Evolutionary conservation across 495 filamentous ascomycete species (phyloP), one percentile per base, ranked within the genome.

Genomic region (Hypoxylon cercidicola): DNA sequence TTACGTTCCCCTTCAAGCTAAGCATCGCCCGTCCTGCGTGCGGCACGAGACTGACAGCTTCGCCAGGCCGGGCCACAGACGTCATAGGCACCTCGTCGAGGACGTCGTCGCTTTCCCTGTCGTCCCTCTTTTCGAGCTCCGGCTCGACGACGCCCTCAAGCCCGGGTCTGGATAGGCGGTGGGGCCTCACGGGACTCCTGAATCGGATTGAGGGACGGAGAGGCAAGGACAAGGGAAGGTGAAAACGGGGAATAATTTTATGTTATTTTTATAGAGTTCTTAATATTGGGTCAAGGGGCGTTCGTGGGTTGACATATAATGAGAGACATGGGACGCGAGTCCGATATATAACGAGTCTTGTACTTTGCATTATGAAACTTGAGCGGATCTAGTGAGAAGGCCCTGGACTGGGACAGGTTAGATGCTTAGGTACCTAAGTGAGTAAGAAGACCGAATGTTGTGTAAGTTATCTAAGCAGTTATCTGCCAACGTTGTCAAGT

Each of bases 71-170:
- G 23, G 60, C 65, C 0, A 71, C 61, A 12, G 69, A 71, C 1
- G 61, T 69, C 47, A 69, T 70, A 47, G 66, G 66, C 11, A 51
- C 62, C 0, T 55, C 61, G n/a, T 56, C 69, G 11, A 62, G 47
- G 9, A 46, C 56, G 2, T 56, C 60, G 6, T 62, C 67, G 16
- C 35, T 41, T 5, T 59, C 66, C 9, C 12, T 71, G 16, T 68
- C 68, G 4, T 54, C 62, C n/a, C 43, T 68, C 16, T 68, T 62
- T 20, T 54, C 59, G 12, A n/a, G 53, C 18, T 35, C 52, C n/a
- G 19, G 51, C 2, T 25, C 35, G 7, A 15, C 51, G 46, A 35
- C 52, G 7, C 52, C 52, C 13, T 39, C 56, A 11, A 54, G 23
- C 9, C 2, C 54, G 6, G 32, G 35, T 20, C 21, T 8, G 12